phyloP scores from a whole-genome alignment of 768 basidiomycete genomes.

The Podaxis sp. region DNA sequence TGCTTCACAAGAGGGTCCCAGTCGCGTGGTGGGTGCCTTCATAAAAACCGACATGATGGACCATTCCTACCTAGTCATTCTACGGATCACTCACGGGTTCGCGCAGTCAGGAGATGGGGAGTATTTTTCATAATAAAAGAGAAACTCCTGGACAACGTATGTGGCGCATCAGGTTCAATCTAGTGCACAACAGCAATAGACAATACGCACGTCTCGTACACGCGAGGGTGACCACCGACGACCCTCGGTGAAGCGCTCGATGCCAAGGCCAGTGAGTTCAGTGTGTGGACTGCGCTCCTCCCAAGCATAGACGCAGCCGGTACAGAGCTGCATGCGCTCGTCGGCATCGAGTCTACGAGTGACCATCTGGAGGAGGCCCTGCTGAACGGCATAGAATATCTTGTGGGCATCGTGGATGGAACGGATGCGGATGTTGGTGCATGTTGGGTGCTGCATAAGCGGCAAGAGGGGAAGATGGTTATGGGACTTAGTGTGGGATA shows the following conservation, averaged over 20 bases:
- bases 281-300: conserved; percentile 72
- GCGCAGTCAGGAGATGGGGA: conserved; percentile 40
- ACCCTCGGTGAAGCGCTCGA: conserved; percentile 84
- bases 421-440: conserved; percentile 67
- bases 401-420: conserved; percentile 76
- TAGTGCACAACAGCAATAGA: neutral
- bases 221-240: conserved; percentile 80
- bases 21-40: conserved; percentile 40
- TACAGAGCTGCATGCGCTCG: conserved; percentile 55
- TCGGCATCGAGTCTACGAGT: conserved; percentile 74
- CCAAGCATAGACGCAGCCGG: conserved; percentile 62
- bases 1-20: conserved; percentile 78
- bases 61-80: neutral
- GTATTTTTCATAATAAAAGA: conserved; percentile 82
- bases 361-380: conserved; percentile 64
- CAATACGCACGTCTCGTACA: conserved; percentile 65
- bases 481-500: conserved; percentile 9
- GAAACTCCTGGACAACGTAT: conserved; percentile 55
- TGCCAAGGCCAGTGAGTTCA: conserved; percentile 74
- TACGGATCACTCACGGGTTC: conserved; percentile 24
- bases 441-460: conserved; percentile 70
- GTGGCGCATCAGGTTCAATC: neutral
- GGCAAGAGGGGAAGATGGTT: conserved; percentile 14
- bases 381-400: conserved; percentile 70
- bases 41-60: neutral